Evolutionary conservation across 768 basidiomycete species (phyloP).

Genomic region (Kondoa subrosea): DNA sequence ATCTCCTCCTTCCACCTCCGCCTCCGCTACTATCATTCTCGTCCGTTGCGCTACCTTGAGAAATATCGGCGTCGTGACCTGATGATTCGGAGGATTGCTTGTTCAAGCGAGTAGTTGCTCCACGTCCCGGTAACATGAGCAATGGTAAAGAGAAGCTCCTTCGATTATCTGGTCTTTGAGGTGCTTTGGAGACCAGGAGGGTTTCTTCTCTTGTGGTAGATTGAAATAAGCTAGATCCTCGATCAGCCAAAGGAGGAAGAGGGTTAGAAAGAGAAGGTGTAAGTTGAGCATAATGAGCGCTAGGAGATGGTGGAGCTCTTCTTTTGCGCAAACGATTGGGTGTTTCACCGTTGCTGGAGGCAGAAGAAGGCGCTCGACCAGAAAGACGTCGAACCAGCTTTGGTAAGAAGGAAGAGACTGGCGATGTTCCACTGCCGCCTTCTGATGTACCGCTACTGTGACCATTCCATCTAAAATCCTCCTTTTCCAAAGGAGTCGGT

Average conservation of each 20-base stretch:
- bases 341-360: background rate
- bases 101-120: background rate
- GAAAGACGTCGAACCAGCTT: background rate
- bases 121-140: background rate
- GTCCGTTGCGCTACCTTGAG: background rate
- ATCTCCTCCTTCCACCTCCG: no score
- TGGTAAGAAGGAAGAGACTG: background rate
- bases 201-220: background rate
- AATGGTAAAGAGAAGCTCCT: background rate
- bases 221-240: background rate
- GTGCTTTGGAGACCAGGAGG: background rate
- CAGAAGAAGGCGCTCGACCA: background rate
- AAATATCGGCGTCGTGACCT: background rate
- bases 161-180: background rate
- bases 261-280: background rate
- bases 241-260: background rate
- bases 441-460: no score
- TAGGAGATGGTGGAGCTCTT: background rate
- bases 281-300: background rate
- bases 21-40: no score
- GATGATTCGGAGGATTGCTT: background rate
- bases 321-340: background rate
- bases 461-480: background rate
- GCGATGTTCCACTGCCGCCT: no score
- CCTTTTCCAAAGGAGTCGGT: background rate